phyloP scores from a whole-genome alignment of 2,329 filamentous ascomycete species.

The Lecanicillium sp. region DNA sequence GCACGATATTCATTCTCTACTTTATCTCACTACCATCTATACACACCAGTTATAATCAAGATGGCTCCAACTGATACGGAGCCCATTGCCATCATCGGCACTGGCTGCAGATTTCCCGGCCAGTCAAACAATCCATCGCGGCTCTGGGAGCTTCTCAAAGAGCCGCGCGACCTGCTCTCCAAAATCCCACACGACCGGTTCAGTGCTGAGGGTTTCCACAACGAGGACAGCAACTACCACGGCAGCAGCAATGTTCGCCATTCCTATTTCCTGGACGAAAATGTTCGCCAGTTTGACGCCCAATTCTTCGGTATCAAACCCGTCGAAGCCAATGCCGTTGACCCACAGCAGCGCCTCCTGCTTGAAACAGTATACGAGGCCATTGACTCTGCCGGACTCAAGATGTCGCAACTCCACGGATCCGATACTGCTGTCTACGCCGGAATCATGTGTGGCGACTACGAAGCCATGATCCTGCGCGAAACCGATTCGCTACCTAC shows the following conservation, averaged over 20 bases:
- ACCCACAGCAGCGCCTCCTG: slow-evolving; percentile 25
- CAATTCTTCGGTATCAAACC: slow-evolving; percentile 41
- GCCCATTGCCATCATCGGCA: slow-evolving; percentile 37
- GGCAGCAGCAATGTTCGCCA: slow-evolving; percentile 15
- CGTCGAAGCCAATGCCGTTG: slow-evolving; percentile 35
- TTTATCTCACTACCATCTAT: background rate
- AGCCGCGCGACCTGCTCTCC: slow-evolving; percentile 19
- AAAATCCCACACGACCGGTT: slow-evolving; percentile 22
- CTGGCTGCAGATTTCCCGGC: slow-evolving; percentile 34
- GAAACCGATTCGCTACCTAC: slow-evolving; percentile 17
- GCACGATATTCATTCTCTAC: background rate
- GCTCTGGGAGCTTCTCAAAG: slow-evolving; percentile 31
- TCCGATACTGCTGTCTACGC: slow-evolving; percentile 17
- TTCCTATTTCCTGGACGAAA: slow-evolving; percentile 1
- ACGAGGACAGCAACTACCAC: slow-evolving; percentile 9
- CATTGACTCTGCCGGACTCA: slow-evolving; percentile 13
- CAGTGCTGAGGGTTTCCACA: background rate
- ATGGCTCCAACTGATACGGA: slow-evolving; percentile 16
- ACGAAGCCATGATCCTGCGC: slow-evolving; percentile 22
- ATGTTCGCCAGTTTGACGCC: slow-evolving; percentile 31
- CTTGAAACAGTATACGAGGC: slow-evolving; percentile 30
- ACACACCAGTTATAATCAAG: background rate
- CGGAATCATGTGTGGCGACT: slow-evolving; percentile 24
- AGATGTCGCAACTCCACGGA: slow-evolving; percentile 5
- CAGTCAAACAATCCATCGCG: slow-evolving; percentile 26